Percentiles rank a stretch among this genome's conserved stretches.
Conservation (phyloP, 805 yeast genomes). For the Henningerozyma blattae region DNA sequence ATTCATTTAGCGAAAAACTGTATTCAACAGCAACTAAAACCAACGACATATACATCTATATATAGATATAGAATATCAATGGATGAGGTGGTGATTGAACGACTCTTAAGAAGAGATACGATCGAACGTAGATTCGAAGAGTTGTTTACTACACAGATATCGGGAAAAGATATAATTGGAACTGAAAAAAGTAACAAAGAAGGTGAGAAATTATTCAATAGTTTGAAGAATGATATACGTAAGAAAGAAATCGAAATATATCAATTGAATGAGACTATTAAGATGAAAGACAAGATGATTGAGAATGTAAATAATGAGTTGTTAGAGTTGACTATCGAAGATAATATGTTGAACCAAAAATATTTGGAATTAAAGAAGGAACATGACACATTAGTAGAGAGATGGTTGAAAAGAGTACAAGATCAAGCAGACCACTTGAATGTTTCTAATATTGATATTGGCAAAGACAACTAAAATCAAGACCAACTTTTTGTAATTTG, state of each 20-base stretch:
- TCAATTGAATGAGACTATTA: conserved; percentile 19
- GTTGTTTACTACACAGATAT: conserved; percentile 12
- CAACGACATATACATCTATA: too few relatives aligned
- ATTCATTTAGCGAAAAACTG: too few relatives aligned
- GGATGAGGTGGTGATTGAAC: conserved; percentile 8
- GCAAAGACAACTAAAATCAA: too few relatives aligned
- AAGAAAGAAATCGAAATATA: conserved; percentile 15
- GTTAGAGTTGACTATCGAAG: conserved; percentile 47
- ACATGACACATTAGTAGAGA: conserved; percentile 36
- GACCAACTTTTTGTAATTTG: too few relatives aligned
- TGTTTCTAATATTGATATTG: too few relatives aligned
- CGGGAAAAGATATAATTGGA: too few relatives aligned
- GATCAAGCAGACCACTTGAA: conserved; percentile 51
- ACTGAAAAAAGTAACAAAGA: too few relatives aligned
- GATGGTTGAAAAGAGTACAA: conserved; percentile 49
- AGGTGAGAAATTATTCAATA: too few relatives aligned
- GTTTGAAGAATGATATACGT: not conserved
- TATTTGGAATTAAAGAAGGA: conserved; percentile 32
- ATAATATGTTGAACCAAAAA: conserved; percentile 25
- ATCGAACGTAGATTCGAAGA: conserved; percentile 12
- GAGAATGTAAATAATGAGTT: conserved; percentile 59
- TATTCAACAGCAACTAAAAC: too few relatives aligned
- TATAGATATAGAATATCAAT: too few relatives aligned
- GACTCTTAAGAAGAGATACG: conserved; percentile 10
- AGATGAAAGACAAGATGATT: conserved; percentile 40